phyloP scores from a whole-genome alignment of 2,329 filamentous ascomycete species.

The Meredithiella fracta region DNA sequence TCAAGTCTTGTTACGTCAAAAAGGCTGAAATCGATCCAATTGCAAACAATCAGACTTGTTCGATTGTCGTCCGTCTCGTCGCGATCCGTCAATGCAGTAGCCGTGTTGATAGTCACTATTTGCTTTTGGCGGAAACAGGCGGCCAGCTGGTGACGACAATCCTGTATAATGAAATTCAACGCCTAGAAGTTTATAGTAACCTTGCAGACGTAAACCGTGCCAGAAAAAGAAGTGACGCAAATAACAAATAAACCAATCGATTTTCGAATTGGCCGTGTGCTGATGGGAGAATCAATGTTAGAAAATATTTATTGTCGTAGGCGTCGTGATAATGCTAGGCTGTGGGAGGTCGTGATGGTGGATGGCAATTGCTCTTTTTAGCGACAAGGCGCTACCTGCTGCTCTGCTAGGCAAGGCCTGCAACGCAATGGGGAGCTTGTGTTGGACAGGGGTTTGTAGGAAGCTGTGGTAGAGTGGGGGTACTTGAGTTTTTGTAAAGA shows the following conservation, averaged over 20 bases:
- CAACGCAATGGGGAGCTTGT: conserved; percentile 5
- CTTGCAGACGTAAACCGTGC: background rate
- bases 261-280: no score
- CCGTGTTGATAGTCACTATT: background rate
- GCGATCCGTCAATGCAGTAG: background rate
- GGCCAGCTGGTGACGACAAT: conserved; percentile 12
- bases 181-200: background rate
- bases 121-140: conserved; percentile 5
- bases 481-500: background rate
- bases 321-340: background rate
- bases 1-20: background rate
- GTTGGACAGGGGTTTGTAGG: background rate
- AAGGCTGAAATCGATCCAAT: background rate
- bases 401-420: conserved; percentile 9
- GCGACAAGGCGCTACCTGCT: background rate
- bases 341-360: background rate
- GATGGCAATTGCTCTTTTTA: background rate
- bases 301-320: background rate
- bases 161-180: background rate
- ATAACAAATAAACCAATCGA: background rate
- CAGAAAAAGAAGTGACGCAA: background rate
- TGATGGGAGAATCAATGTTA: background rate
- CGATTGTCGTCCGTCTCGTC: background rate
- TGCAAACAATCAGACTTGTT: background rate
- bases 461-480: background rate